These are phyloP conservation scores for Chaetomiaceae sp. DNA, from an alignment of 2,329 filamentous ascomycete genomes.

Conservation along the genomic window DNA sequence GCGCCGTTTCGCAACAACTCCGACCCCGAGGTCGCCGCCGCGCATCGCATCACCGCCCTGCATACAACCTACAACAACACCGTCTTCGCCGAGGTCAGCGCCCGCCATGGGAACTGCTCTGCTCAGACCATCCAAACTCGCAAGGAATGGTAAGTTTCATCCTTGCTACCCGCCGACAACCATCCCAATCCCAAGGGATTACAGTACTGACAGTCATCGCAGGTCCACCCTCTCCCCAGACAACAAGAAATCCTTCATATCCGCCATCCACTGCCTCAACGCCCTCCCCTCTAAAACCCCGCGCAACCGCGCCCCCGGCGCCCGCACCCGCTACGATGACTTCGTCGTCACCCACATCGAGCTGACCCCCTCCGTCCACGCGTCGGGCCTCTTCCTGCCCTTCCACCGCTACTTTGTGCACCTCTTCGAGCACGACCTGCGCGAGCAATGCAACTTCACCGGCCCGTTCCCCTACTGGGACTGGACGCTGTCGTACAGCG, in stretches of 20 bases:
- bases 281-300: slow-evolving; percentile 1
- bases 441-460: slow-evolving; percentile 8
- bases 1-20: too few relatives aligned
- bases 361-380: slow-evolving; percentile 18
- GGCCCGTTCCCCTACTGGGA: slow-evolving; percentile 35
- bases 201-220: background rate
- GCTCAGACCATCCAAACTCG: slow-evolving; percentile 8
- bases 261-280: slow-evolving; percentile 13
- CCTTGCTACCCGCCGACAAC: background rate
- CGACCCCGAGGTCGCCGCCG: slow-evolving; percentile 8
- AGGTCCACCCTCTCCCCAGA: slow-evolving; percentile 7
- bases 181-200: too few relatives aligned
- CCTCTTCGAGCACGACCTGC: slow-evolving; percentile 5
- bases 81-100: slow-evolving; percentile 1
- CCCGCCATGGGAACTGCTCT: slow-evolving; percentile 9
- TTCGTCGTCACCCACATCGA: slow-evolving; percentile 21
- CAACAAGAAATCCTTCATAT: slow-evolving; percentile 1
- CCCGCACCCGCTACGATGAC: slow-evolving; percentile 21
- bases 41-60: background rate
- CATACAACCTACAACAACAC: slow-evolving; percentile 10
- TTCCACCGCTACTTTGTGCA: slow-evolving; percentile 19
- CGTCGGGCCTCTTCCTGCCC: slow-evolving; percentile 18
- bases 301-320: slow-evolving; percentile 5
- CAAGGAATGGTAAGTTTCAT: slow-evolving; percentile 12
- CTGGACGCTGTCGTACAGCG: slow-evolving; percentile 17